Percentiles rank a stretch among this genome's conserved stretches.
Evolutionary conservation across 2,329 filamentous ascomycete species (phyloP).

Genomic region (Fusarium pseudocircinatum): DNA sequence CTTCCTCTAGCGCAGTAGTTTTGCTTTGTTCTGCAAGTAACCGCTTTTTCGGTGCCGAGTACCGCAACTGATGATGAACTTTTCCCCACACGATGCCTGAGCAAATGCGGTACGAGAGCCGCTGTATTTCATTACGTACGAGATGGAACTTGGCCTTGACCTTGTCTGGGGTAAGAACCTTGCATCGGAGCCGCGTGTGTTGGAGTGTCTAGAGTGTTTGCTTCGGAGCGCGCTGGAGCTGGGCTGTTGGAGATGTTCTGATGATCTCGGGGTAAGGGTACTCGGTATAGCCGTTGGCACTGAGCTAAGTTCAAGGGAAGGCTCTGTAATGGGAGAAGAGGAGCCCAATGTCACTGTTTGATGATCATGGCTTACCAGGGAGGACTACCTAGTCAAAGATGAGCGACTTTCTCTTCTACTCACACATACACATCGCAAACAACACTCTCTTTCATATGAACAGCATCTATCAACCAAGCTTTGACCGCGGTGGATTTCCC

Average conservation of each 20-base stretch:
- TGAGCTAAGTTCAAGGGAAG: background rate
- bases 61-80: background rate
- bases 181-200: slow-evolving; percentile 19
- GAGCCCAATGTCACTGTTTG: background rate
- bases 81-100: slow-evolving; percentile 27
- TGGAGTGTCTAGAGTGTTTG: background rate
- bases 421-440: background rate
- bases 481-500: slow-evolving; percentile 10
- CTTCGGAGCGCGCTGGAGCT: slow-evolving; percentile 7
- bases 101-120: slow-evolving; percentile 15
- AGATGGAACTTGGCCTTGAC: background rate
- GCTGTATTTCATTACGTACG: slow-evolving; percentile 22
- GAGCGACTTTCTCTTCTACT: background rate
- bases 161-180: slow-evolving; percentile 22
- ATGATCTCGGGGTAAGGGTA: background rate
- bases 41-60: slow-evolving; percentile 3
- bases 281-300: background rate
- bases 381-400: no score
- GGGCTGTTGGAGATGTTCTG: background rate
- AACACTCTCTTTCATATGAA: background rate
- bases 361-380: slow-evolving; percentile 3
- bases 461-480: background rate
- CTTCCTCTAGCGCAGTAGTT: background rate
- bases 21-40: slow-evolving; percentile 1
- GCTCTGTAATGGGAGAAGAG: background rate